Evolutionary conservation across 2,329 filamentous ascomycete genomes (phyloP).

Genomic region (Fusarium sp.): DNA sequence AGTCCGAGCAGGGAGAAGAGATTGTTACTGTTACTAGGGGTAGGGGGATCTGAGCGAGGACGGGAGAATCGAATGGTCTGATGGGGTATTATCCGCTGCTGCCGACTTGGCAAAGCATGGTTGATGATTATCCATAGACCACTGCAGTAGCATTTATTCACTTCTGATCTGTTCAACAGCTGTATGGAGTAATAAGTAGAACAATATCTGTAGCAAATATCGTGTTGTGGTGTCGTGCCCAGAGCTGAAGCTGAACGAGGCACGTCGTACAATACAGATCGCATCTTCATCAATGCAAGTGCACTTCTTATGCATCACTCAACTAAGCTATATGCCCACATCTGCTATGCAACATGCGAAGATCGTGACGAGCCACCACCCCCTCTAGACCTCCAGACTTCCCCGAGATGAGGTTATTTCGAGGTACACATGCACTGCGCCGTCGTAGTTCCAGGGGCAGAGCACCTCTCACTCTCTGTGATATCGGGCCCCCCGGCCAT

Average conservation of each 20-base stretch:
- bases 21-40: slow-evolving; percentile 1
- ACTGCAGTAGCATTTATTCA: neutral
- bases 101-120: slow-evolving; percentile 36
- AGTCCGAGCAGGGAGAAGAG: too few species aligned
- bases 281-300: slow-evolving; percentile 5
- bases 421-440: slow-evolving; percentile 5
- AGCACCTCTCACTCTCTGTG: neutral
- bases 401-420: slow-evolving; percentile 18
- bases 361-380: slow-evolving; percentile 17
- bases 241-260: slow-evolving; percentile 2
- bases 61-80: slow-evolving; percentile 19
- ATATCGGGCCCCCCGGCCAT: slow-evolving; percentile 5
- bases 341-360: neutral
- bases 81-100: slow-evolving; percentile 32
- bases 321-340: neutral
- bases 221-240: neutral
- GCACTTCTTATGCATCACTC: slow-evolving; percentile 12
- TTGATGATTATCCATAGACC: slow-evolving; percentile 5
- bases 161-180: neutral
- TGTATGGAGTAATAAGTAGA: neutral
- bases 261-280: neutral
- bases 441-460: slow-evolving; percentile 28
- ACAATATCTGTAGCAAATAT: neutral
- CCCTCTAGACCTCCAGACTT: neutral
- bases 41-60: neutral